Base-by-base conservation (phyloP, 345 rosid genomes). In the Eucalyptus marginata region DNA sequence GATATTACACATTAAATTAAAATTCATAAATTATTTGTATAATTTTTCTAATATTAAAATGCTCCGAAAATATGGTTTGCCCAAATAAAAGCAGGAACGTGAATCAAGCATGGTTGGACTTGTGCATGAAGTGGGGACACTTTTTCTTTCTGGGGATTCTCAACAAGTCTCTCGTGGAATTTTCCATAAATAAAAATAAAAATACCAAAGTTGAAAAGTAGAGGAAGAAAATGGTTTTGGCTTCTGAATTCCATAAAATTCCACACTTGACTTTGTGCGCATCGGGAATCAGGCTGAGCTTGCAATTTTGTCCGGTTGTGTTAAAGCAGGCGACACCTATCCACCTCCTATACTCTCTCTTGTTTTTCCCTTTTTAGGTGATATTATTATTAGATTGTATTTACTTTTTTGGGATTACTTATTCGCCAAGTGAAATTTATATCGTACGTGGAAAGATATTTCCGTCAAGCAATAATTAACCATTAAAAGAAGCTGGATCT, bases 31-130 rank as follows among this genome's bases (percentile, higher is more conserved):
- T 27, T 2, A 27, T 62, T 27, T 27, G 1, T 62, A 29, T 62
- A 59, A 2, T 59, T 59, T 56, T 25, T 1, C 0, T 25, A 59
- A 25, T 27, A 27, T 5, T 1, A 62, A n/a, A n/a, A 0, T 64
- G 36, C 36, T 29, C 76, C 1, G 36, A 64, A 14, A 64, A 5
- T 62, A 62, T 29, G 31, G 68, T 62, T 62, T 62, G 68, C 68
- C 68, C 31, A 12, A 12, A 59, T 27, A 59, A 27, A 27, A 59
- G 68, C 68, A 59, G 0, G 4, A 59, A 12, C n/a, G 68, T 52
- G 58, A 52, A 52, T 18, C 58, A 52, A 52, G 58, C 25, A 8
- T 20, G 25, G 24, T 5, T 59, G 31, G 68, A 59, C 68, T 12
- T 59, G 0, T 27, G 15, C 31, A 59, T 59, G 62, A 56, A 56